These are phyloP conservation scores for Takashimella koratensis DNA, from an alignment of 1,284 basidiomycete genomes.

Conservation along the genomic window DNA sequence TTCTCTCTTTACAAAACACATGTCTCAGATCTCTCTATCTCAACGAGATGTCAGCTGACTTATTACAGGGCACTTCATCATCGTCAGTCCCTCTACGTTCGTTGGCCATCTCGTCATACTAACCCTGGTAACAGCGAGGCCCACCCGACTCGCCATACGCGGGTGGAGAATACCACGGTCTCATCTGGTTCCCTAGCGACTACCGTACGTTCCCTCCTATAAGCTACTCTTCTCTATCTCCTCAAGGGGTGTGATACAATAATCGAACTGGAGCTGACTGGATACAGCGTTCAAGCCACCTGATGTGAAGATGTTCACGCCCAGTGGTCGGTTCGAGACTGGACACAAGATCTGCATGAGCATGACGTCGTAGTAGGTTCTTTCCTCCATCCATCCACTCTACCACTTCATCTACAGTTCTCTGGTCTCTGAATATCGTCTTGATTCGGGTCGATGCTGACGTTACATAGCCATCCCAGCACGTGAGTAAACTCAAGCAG, in stretches of 20 bases:
- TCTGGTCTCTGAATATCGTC: too few relatives aligned
- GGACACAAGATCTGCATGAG: constrained; percentile 95
- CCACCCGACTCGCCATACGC: constrained; percentile 87
- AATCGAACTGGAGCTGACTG: not conserved
- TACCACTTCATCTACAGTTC: too few relatives aligned
- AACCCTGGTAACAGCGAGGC: constrained; percentile 60
- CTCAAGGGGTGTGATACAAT: too few relatives aligned
- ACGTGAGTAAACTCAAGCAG: constrained; percentile 26
- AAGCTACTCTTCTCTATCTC: too few relatives aligned
- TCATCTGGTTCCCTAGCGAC: constrained; percentile 74
- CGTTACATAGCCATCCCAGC: constrained; percentile 41
- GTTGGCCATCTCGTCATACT: not conserved
- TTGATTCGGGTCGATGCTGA: constrained; percentile 15
- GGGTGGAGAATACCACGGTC: constrained; percentile 87
- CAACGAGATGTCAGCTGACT: not conserved
- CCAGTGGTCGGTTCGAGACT: constrained; percentile 86
- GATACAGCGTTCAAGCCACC: constrained; percentile 79
- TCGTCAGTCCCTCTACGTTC: constrained; percentile 55
- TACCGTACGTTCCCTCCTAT: constrained; percentile 59
- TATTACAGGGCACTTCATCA: constrained; percentile 78
- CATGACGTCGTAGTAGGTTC: constrained; percentile 84
- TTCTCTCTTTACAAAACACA: not conserved
- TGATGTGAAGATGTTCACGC: constrained; percentile 96
- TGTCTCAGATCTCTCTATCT: too few relatives aligned
- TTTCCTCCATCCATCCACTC: not conserved